Conservation (phyloP, 139 green algal genomes). For the Volvox reticuliferus region DNA sequence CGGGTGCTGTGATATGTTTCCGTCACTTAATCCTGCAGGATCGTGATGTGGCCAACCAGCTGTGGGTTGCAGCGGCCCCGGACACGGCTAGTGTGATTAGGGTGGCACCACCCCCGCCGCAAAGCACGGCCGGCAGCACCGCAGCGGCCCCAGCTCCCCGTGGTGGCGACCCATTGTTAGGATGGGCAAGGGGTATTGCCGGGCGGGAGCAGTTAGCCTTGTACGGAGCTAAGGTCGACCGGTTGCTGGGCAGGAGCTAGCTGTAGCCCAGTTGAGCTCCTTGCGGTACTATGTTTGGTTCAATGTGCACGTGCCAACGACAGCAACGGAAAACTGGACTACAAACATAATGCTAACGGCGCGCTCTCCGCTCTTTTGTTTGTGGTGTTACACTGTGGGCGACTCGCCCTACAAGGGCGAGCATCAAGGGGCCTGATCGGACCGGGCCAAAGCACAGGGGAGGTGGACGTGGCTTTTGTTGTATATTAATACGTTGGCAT, state of each 20-base stretch:
- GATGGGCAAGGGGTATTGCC: background rate
- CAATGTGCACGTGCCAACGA: too few relatives aligned
- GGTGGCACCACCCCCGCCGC: background rate
- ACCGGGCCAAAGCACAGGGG: too few relatives aligned
- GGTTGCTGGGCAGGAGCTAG: conserved; percentile 16
- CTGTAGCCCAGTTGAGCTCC: background rate
- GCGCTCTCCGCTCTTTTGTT: too few relatives aligned
- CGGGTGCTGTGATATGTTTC: conserved; percentile 5
- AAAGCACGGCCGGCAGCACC: background rate
- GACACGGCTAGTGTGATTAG: conserved; percentile 13
- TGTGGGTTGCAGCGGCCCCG: conserved; percentile 42
- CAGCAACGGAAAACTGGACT: too few relatives aligned
- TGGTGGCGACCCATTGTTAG: background rate
- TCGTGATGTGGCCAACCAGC: conserved; percentile 1
- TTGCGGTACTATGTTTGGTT: background rate
- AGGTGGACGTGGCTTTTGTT: too few relatives aligned
- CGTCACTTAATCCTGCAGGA: conserved; percentile 40
- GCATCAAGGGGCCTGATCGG: too few relatives aligned
- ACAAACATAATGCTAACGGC: too few relatives aligned
- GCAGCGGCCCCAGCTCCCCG: background rate
- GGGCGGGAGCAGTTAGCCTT: conserved; percentile 29
- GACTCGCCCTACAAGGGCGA: too few relatives aligned
- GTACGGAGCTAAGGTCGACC: conserved; percentile 30
- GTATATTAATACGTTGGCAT: too few relatives aligned
- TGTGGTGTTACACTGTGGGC: too few relatives aligned